phyloP scores from a whole-genome alignment of 2,329 filamentous ascomycete genomes.

The Xylariaceae sp. region DNA sequence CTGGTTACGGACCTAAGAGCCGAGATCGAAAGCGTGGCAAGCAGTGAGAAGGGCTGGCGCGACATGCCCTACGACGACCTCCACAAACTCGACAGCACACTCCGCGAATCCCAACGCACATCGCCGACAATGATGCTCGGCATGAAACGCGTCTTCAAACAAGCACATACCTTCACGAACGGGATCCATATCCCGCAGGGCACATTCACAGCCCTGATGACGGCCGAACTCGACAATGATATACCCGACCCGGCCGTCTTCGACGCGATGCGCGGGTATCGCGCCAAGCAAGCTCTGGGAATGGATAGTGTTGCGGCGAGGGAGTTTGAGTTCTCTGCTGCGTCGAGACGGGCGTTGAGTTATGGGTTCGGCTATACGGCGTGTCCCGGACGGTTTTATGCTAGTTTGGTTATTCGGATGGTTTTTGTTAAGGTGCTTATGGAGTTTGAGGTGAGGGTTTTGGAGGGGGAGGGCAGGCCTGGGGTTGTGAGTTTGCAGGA shows the following conservation, averaged over 20 bases:
- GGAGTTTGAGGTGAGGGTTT: slow-evolving; percentile 29
- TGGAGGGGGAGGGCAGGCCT: slow-evolving; percentile 20
- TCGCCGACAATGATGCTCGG: slow-evolving; percentile 8
- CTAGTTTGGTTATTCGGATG: slow-evolving; percentile 30
- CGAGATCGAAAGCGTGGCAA: slow-evolving; percentile 11
- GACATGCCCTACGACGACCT: slow-evolving; percentile 11
- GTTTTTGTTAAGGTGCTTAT: slow-evolving; percentile 26
- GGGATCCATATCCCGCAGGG: neutral
- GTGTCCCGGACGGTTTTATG: slow-evolving; percentile 34
- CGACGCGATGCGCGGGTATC: slow-evolving; percentile 3
- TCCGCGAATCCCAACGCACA: slow-evolving; percentile 17
- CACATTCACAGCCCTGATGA: neutral
- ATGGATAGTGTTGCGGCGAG: neutral
- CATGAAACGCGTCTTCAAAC: slow-evolving; percentile 14
- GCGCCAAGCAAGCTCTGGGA: slow-evolving; percentile 22
- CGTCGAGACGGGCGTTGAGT: slow-evolving; percentile 28
- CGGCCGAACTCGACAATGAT: neutral
- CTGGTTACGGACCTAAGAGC: too few species aligned
- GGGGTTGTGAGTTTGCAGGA: slow-evolving; percentile 22
- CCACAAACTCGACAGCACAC: slow-evolving; percentile 17
- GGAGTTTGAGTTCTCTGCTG: slow-evolving; percentile 21
- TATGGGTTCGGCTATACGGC: slow-evolving; percentile 36
- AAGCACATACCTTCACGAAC: slow-evolving; percentile 9
- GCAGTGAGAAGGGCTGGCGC: slow-evolving; percentile 1
- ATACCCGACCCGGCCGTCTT: neutral